Conservation (phyloP, 2,329 filamentous ascomycete genomes). For the Epichloe amarillans region DNA sequence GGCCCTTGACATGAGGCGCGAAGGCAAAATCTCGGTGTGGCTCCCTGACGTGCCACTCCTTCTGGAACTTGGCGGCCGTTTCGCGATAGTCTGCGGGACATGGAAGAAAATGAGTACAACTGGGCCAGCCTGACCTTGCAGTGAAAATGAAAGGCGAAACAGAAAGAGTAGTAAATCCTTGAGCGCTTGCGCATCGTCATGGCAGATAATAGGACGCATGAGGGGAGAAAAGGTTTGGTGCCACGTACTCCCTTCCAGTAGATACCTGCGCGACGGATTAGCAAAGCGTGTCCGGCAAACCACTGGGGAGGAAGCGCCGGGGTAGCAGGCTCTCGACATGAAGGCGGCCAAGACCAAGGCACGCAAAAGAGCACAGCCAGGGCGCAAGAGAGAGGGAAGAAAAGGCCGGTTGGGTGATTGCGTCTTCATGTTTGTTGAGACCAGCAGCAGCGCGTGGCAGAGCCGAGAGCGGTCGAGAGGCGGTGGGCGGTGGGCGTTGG, state of each 20-base stretch:
- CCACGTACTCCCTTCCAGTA: constrained; percentile 49
- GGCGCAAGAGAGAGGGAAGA: constrained; percentile 5
- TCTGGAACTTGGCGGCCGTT: constrained; percentile 53
- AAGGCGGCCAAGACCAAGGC: constrained; percentile 9
- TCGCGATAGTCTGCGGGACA: constrained; percentile 47
- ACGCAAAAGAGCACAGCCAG: constrained; percentile 3
- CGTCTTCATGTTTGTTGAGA: neutral
- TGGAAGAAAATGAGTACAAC: neutral
- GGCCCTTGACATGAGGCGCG: constrained; percentile 50
- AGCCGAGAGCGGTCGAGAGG: neutral
- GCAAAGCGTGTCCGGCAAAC: constrained; percentile 1
- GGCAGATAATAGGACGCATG: neutral
- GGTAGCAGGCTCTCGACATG: constrained; percentile 1
- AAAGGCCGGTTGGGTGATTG: constrained; percentile 1
- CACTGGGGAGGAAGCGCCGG: constrained; percentile 6
- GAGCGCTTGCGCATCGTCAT: neutral
- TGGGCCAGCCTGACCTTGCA: neutral
- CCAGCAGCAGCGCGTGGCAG: neutral
- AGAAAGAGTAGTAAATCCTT: neutral
- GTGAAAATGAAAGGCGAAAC: neutral
- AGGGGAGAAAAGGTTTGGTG: constrained; percentile 7
- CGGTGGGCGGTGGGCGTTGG: constrained; percentile 8
- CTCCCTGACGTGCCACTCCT: constrained; percentile 52
- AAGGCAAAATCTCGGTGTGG: constrained; percentile 51
- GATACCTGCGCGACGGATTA: constrained; percentile 30